A percentile compares a stretch with the other conserved stretches of the same genome.
Conservation (phyloP, 139 green algal species). For the Coelastrella sp. region DNA sequence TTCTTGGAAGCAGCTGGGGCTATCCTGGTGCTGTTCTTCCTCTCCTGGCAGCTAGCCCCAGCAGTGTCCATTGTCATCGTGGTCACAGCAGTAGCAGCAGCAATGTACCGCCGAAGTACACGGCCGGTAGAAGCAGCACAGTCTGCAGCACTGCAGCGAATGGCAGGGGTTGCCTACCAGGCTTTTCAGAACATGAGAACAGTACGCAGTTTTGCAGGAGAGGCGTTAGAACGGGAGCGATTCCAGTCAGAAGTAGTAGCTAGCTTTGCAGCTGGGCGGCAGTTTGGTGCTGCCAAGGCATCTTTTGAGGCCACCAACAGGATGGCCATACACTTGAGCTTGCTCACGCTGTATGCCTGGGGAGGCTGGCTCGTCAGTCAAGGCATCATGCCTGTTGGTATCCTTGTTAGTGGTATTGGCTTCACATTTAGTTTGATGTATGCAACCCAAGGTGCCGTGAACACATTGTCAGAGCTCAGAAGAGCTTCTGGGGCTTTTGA, state of each 20-base stretch:
- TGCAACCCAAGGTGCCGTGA: constrained; percentile 83
- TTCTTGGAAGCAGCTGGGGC: constrained; percentile 80
- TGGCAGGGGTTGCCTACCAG: constrained; percentile 76
- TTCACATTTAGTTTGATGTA: constrained; percentile 94
- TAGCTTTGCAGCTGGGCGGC: constrained; percentile 73
- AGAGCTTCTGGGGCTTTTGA: constrained; percentile 65
- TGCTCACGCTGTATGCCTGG: constrained; percentile 86
- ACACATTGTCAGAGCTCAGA: constrained; percentile 83
- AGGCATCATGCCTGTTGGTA: constrained; percentile 77
- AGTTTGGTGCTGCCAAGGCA: constrained; percentile 84
- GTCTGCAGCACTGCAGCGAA: constrained; percentile 67
- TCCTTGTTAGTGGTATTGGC: constrained; percentile 89
- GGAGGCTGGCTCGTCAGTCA: constrained; percentile 82
- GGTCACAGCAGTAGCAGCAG: constrained; percentile 74
- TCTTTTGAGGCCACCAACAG: constrained; percentile 78
- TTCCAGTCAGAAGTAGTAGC: constrained; percentile 77
- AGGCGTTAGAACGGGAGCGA: constrained; percentile 85
- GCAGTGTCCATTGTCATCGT: constrained; percentile 85
- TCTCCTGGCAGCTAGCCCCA: constrained; percentile 87
- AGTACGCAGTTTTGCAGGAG: constrained; percentile 80
- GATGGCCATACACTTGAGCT: constrained; percentile 77
- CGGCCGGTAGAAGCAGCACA: constrained; percentile 71
- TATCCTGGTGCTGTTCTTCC: constrained; percentile 78
- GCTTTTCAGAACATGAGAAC: constrained; percentile 80
- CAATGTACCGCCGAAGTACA: constrained; percentile 78